Conservation (phyloP, 2,329 filamentous ascomycete genomes). For the Exophiala alcalophila region DNA sequence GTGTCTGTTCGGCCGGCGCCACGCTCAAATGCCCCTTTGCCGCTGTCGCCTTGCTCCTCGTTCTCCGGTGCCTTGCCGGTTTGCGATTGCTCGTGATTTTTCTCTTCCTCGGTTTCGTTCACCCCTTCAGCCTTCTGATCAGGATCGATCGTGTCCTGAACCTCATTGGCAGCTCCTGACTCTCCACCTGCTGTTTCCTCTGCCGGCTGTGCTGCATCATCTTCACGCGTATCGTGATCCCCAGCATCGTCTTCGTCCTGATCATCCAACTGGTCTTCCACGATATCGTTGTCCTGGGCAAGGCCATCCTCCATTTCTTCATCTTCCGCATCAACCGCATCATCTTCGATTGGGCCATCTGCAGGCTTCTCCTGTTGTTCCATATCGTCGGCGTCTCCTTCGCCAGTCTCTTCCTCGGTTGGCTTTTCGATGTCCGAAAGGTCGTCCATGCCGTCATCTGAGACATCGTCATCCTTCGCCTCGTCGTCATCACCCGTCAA, state of each 20-base stretch:
- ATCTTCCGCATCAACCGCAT: slow-evolving; percentile 34
- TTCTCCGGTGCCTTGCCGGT: slow-evolving; percentile 25
- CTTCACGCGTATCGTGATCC: slow-evolving; percentile 27
- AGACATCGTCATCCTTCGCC: slow-evolving; percentile 48
- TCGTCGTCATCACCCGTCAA: slow-evolving; percentile 67
- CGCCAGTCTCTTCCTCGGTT: slow-evolving; percentile 40
- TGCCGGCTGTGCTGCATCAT: slow-evolving; percentile 44
- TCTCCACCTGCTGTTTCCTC: slow-evolving; percentile 48
- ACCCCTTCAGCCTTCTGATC: slow-evolving; percentile 32
- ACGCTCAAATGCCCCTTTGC: slow-evolving; percentile 25
- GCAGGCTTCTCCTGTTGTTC: slow-evolving; percentile 29
- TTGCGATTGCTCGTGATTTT: slow-evolving; percentile 24
- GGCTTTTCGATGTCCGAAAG: slow-evolving; percentile 52
- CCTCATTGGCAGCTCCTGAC: slow-evolving; percentile 41
- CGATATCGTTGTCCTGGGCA: slow-evolving; percentile 37
- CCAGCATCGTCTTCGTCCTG: slow-evolving; percentile 38
- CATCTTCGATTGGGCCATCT: slow-evolving; percentile 34
- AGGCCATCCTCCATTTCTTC: slow-evolving; percentile 37
- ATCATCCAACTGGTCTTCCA: slow-evolving; percentile 38
- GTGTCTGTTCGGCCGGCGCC: slow-evolving; percentile 27
- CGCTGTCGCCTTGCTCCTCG: slow-evolving; percentile 25
- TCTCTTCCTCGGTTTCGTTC: slow-evolving; percentile 23
- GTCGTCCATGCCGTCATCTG: slow-evolving; percentile 56
- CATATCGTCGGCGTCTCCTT: slow-evolving; percentile 35
- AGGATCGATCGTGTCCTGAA: slow-evolving; percentile 38